These are phyloP conservation scores for Trichoderma breve DNA, from an alignment of 2,329 filamentous ascomycete genomes.

Conservation along the genomic window DNA sequence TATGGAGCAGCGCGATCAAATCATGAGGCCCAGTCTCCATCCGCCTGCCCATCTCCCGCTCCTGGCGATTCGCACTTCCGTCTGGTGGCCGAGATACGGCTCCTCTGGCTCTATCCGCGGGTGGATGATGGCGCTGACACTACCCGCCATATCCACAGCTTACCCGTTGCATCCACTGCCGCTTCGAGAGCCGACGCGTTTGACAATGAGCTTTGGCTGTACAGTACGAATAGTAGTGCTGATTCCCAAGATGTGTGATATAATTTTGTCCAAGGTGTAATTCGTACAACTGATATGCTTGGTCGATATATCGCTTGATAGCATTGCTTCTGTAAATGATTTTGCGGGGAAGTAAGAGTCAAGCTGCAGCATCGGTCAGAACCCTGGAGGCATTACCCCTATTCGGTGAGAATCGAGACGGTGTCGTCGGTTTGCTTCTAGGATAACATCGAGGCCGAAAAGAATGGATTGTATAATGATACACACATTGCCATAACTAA, in stretches of 20 bases:
- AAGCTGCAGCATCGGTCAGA: not conserved
- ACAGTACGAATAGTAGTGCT: not conserved
- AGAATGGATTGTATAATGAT: not conserved
- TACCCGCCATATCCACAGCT: not conserved
- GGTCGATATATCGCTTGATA: not conserved
- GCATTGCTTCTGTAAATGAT: not conserved
- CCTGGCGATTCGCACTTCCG: not conserved
- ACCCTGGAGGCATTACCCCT: not conserved
- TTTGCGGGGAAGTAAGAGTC: not conserved
- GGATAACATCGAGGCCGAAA: not conserved
- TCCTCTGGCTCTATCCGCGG: constrained; percentile 7
- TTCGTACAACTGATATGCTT: not conserved
- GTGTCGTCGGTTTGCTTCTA: not conserved
- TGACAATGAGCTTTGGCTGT: not conserved
- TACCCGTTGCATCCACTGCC: not conserved
- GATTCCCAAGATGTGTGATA: not conserved
- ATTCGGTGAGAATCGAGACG: not conserved
- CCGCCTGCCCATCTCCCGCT: not conserved
- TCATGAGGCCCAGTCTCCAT: not conserved
- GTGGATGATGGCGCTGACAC: not conserved
- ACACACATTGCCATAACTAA: not conserved
- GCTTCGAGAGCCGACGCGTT: not conserved
- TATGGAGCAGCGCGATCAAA: not conserved
- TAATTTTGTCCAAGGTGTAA: not conserved
- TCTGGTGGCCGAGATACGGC: not conserved